Conservation (phyloP, 495 filamentous ascomycete genomes). For the Schizothecium vesticola region DNA sequence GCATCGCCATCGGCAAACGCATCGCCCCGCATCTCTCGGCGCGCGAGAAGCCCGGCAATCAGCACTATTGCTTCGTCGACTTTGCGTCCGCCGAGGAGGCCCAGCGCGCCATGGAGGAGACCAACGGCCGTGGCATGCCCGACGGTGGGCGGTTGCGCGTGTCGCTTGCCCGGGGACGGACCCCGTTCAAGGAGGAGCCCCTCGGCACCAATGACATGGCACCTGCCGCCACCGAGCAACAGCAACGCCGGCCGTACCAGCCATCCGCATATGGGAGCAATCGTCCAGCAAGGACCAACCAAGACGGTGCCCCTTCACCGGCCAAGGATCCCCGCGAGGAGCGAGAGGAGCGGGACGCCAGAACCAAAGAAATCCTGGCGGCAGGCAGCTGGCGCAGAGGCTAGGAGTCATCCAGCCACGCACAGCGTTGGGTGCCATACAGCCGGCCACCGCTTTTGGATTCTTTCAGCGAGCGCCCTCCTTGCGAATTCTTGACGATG, state of each 20-base stretch:
- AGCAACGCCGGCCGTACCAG: not conserved
- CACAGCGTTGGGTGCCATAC: not conserved
- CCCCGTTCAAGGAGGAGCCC: slow-evolving; percentile 4
- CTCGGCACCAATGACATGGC: not conserved
- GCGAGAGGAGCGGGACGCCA: slow-evolving; percentile 12
- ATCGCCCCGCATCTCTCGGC: slow-evolving; percentile 53
- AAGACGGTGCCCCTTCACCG: not conserved
- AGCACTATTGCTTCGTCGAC: slow-evolving; percentile 67
- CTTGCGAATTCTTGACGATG: not conserved
- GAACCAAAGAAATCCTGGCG: slow-evolving; percentile 15
- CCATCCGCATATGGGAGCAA: not conserved
- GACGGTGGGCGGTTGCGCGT: slow-evolving; percentile 18
- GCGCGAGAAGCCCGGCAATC: slow-evolving; percentile 47
- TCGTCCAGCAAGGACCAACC: not conserved
- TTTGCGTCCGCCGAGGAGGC: slow-evolving; percentile 53
- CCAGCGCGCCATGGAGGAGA: slow-evolving; percentile 32
- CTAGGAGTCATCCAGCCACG: slow-evolving; percentile 16
- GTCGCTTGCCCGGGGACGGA: slow-evolving; percentile 11
- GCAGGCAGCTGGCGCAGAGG: slow-evolving; percentile 17
- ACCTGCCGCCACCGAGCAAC: not conserved
- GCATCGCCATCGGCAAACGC: slow-evolving; percentile 58
- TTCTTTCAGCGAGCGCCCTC: not conserved
- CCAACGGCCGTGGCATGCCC: slow-evolving; percentile 24
- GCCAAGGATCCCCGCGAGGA: slow-evolving; percentile 6
- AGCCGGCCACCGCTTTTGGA: not conserved